Base-by-base conservation (phyloP, 1,139 yeast genomes). In the Waltiozyma sp. region DNA sequence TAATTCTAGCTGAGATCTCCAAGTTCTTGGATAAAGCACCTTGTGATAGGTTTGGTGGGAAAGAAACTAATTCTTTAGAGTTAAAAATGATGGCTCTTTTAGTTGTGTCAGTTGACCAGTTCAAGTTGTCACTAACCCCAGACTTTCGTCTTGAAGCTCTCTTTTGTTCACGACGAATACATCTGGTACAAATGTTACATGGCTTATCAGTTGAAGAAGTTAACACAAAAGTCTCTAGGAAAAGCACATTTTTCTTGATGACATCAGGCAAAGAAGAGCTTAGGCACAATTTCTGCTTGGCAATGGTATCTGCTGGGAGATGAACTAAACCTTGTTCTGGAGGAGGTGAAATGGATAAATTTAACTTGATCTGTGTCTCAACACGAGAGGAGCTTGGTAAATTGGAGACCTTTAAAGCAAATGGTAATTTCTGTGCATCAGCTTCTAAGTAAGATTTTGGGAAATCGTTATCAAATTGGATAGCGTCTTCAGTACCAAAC, bases 81-180 rank as follows among this genome's bases (percentile, higher is more conserved):
- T 89, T 91, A 68, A 88, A 87, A 31, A 91, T 85, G 31, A 88
- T 76, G 2, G 95, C 93, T 50, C 93, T 75, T 55, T 88, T 81
- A 49, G 77, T 75, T 62, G 80, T 73, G 39, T 74, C 72, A 41
- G 83, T 81, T 53, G 84, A 75, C 77, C 96, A 85, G 69, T 87
- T 81, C 41, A 80, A 66, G 52, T 81, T 85, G 49, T 82, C 89
- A 38, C 72, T 66, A 36, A 73, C 68, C 28, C 87, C 88, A 7
- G 79, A 72, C 58, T 84, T 82, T 53, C 89, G 77, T 70, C 91
- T 80, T 45, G 91, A 83, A 1, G 97, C 97, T 53, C 98, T 74
- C 63, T 89, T 86, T 57, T 85, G 84, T 62, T 91, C 97, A 54
- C 98, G 73, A 59, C 86, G 82, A 54, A 88, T 80, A 67, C 98